Percentiles rank a stretch among this genome's conserved stretches.
Conservation (phyloP, 2,329 filamentous ascomycete species). For the Aspergillus sp. region DNA sequence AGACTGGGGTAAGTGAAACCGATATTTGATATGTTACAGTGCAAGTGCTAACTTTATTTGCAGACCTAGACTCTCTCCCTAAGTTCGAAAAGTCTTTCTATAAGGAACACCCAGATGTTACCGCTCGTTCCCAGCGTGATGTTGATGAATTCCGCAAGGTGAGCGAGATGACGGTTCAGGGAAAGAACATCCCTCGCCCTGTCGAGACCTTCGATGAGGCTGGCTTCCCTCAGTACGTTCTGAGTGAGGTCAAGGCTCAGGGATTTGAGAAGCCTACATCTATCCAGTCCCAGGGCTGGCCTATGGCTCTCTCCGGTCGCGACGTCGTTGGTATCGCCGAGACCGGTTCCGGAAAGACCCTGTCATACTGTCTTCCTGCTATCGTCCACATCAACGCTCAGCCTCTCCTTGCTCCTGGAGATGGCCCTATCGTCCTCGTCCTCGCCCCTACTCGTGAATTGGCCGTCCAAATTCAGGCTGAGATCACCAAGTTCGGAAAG, state of each 20-base stretch:
- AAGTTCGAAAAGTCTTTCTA: conserved; percentile 99
- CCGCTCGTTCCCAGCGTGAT: conserved; percentile 71
- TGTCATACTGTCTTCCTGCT: conserved; percentile 95
- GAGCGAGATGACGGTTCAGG: conserved; percentile 80
- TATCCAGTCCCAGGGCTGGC: conserved; percentile 98
- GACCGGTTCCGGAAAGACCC: conserved; percentile 97
- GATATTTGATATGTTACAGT: not conserved
- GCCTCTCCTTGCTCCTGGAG: conserved; percentile 88
- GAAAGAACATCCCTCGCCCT: conserved; percentile 80
- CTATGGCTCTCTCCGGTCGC: conserved; percentile 96
- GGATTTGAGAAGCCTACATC: conserved; percentile 91
- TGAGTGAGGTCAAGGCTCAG: conserved; percentile 98
- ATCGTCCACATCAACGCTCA: conserved; percentile 99
- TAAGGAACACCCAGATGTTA: conserved; percentile 85
- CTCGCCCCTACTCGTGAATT: conserved; percentile 96
- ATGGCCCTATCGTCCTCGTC: conserved; percentile 94
- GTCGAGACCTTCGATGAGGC: conserved; percentile 98
- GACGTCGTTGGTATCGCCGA: conserved; percentile 99
- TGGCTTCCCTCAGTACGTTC: conserved; percentile 93
- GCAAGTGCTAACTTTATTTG: conserved; percentile 25
- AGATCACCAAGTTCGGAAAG: conserved; percentile 98
- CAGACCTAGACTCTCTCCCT: conserved; percentile 75
- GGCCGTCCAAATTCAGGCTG: conserved; percentile 96
- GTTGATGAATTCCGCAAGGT: conserved; percentile 85
- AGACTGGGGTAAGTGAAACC: conserved; percentile 70